Conservation (phyloP, 2,329 filamentous ascomycete genomes). For the Elsinoe batatas region DNA sequence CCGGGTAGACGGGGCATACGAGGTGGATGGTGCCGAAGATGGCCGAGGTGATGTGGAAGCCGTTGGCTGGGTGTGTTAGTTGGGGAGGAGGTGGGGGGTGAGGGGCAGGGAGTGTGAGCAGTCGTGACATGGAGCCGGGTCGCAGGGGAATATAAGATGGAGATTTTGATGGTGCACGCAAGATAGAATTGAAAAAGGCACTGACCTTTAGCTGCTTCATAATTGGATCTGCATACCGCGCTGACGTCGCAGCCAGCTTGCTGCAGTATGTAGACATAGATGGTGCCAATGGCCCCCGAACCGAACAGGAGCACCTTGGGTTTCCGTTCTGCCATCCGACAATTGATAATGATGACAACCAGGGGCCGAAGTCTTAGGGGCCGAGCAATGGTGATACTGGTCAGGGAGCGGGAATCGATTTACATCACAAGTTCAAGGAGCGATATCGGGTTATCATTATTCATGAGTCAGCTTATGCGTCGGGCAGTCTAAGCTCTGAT, state of each 20-base stretch:
- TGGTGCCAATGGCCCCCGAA: slow-evolving; percentile 33
- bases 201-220: slow-evolving; percentile 27
- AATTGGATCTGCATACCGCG: slow-evolving; percentile 38
- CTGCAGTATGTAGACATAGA: slow-evolving; percentile 34
- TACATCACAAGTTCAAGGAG: neutral
- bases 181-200: neutral
- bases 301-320: slow-evolving; percentile 31
- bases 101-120: neutral
- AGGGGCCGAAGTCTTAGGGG: too few relatives aligned
- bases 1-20: slow-evolving; percentile 27
- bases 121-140: too few relatives aligned
- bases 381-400: neutral
- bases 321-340: neutral
- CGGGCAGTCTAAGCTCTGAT: neutral
- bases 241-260: slow-evolving; percentile 31
- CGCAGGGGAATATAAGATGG: too few relatives aligned
- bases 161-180: too few relatives aligned
- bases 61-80: slow-evolving; percentile 21
- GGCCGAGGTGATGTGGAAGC: slow-evolving; percentile 33
- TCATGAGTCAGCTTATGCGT: neutral
- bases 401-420: neutral
- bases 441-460: slow-evolving; percentile 4
- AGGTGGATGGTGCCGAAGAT: slow-evolving; percentile 29
- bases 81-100: neutral
- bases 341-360: too few relatives aligned